A percentile compares a stretch with the other conserved stretches of the same genome.
phyloP scores from a whole-genome alignment of 106 monocot genomes.

The Xerophyta viscosa region DNA sequence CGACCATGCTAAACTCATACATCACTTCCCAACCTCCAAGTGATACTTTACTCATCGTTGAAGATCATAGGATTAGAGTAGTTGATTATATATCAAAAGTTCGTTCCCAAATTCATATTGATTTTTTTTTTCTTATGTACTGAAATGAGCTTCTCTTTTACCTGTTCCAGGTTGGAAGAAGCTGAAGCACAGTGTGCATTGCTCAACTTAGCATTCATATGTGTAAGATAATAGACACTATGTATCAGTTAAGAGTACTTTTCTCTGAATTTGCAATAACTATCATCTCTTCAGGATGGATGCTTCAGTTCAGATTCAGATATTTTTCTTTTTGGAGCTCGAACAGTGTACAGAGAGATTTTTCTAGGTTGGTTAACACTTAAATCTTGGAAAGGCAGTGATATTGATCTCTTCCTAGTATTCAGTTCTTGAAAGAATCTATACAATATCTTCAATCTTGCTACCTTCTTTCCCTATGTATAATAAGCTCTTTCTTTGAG shows the following conservation, averaged over 20 bases:
- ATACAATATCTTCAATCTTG: neutral
- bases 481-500: conserved; percentile 6
- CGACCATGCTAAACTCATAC: no score
- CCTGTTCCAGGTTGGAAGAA: conserved; percentile 62
- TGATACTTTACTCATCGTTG: no score
- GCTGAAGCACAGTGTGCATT: conserved; percentile 92
- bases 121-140: no score
- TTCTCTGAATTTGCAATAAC: neutral
- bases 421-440: neutral
- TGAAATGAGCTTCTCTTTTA: neutral
- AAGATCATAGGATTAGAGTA: no score
- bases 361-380: conserved; percentile 42
- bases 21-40: no score
- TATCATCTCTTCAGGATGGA: conserved; percentile 59
- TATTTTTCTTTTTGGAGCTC: conserved; percentile 90
- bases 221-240: conserved; percentile 71
- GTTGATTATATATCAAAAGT: no score
- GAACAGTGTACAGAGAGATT: conserved; percentile 88
- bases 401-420: neutral
- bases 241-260: neutral
- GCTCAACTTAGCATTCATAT: conserved; percentile 56
- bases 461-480: neutral
- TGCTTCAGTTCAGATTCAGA: conserved; percentile 92
- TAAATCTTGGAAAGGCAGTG: neutral
- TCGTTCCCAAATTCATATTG: no score